A percentile compares a stretch with the other conserved stretches of the same genome.
Conservation (phyloP, 345 rosid species). For the Lepidium aucheri region DNA sequence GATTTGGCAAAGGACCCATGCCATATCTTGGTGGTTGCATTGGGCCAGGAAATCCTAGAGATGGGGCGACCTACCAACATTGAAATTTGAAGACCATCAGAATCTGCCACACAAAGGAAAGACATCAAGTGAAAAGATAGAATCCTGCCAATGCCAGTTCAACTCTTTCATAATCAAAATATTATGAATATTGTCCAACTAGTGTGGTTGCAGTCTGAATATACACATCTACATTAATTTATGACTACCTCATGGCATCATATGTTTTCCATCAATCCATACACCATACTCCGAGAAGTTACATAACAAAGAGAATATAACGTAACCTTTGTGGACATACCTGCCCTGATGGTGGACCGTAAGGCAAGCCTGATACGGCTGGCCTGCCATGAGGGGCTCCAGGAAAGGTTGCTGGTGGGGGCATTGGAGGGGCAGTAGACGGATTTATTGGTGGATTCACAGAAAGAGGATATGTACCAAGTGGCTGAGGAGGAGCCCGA, state of each 20-base stretch:
- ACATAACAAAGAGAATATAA: no score
- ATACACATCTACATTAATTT: background rate
- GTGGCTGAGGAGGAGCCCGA: slow-evolving; percentile 43
- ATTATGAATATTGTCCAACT: background rate
- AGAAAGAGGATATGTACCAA: slow-evolving; percentile 34
- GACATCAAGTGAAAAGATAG: slow-evolving; percentile 20
- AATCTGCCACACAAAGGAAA: slow-evolving; percentile 11
- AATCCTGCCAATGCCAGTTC: background rate
- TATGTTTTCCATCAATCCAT: no score
- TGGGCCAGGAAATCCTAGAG: slow-evolving; percentile 52
- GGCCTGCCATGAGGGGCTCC: slow-evolving; percentile 40
- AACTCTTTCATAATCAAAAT: background rate
- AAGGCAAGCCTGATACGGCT: slow-evolving; percentile 47
- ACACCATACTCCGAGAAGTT: no score
- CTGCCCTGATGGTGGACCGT: slow-evolving; percentile 52
- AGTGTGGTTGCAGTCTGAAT: background rate
- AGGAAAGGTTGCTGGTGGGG: slow-evolving; percentile 36
- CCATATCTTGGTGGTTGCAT: slow-evolving; percentile 64
- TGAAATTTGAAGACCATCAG: slow-evolving; percentile 25
- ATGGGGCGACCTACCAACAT: slow-evolving; percentile 47
- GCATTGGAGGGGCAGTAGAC: slow-evolving; percentile 33
- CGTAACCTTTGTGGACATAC: slow-evolving; percentile 48
- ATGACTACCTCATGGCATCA: background rate
- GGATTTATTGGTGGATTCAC: slow-evolving; percentile 33
- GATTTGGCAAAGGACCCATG: slow-evolving; percentile 78